Evolutionary conservation across 2,329 filamentous ascomycete species (phyloP).

Genomic region (Shiraia bambusicola): DNA sequence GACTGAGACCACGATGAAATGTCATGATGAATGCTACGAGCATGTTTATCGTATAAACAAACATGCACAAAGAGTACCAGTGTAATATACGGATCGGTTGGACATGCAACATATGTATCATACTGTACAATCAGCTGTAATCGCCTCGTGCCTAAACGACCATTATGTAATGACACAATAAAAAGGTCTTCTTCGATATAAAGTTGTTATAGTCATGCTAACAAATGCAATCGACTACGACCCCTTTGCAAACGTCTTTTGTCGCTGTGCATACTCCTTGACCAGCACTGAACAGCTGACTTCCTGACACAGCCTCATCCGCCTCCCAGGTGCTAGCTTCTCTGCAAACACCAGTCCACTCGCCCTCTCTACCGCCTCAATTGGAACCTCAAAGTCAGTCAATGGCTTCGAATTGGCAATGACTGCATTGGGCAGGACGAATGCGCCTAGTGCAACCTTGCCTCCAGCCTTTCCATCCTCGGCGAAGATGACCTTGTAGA

Average conservation of each 20-base stretch:
- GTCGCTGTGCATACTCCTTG: conserved; percentile 70
- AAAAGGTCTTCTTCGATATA: too few relatives aligned
- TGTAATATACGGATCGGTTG: not conserved
- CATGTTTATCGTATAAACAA: too few relatives aligned
- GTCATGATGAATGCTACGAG: too few relatives aligned
- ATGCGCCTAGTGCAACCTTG: conserved; percentile 81
- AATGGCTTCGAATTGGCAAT: conserved; percentile 88
- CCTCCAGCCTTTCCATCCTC: conserved; percentile 72
- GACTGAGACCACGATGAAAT: too few relatives aligned
- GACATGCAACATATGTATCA: conserved; percentile 15
- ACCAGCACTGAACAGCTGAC: conserved; percentile 81
- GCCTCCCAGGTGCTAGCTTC: conserved; percentile 71
- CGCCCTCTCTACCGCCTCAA: conserved; percentile 89
- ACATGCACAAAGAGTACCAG: too few relatives aligned
- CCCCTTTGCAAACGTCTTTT: conserved; percentile 48
- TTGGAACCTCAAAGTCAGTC: conserved; percentile 87
- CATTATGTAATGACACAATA: not conserved
- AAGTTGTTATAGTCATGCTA: not conserved
- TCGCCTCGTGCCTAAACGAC: conserved; percentile 1
- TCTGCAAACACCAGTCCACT: conserved; percentile 88
- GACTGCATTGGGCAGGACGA: conserved; percentile 87
- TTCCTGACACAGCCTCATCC: conserved; percentile 82
- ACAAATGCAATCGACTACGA: conserved; percentile 4
- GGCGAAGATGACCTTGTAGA: conserved; percentile 98
- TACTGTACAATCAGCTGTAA: conserved; percentile 24